Evolutionary conservation across 345 rosid genomes (phyloP).

Genomic region (Noccaea caerulescens): DNA sequence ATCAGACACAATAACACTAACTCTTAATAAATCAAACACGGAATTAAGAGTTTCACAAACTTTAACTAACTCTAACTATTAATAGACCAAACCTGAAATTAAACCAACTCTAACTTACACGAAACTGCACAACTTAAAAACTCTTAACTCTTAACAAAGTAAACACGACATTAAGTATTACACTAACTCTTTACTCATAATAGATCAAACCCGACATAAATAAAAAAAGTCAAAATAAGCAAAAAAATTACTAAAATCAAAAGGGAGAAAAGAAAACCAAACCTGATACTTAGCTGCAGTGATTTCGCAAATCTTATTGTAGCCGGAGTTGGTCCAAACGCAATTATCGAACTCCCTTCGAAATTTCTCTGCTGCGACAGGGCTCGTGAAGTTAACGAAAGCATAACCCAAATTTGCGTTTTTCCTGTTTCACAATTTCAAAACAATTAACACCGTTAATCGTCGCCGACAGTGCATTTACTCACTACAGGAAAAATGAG

Average conservation of each 20-base stretch:
- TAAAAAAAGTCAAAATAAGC: no score
- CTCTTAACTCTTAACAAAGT: no score
- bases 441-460: not conserved
- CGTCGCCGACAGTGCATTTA: not conserved
- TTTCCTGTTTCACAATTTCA: slow-evolving; percentile 15
- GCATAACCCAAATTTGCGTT: slow-evolving; percentile 59
- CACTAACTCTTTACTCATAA: no score
- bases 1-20: not conserved
- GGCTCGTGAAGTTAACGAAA: slow-evolving; percentile 59
- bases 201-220: not conserved
- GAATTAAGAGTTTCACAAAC: no score
- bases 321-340: slow-evolving; percentile 36
- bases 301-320: slow-evolving; percentile 46
- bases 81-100: no score
- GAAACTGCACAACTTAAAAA: no score
- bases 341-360: slow-evolving; percentile 11
- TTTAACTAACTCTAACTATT: no score
- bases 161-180: no score
- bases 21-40: not conserved
- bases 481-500: no score
- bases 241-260: no score
- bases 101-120: not conserved
- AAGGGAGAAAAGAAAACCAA: not conserved
- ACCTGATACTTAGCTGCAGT: slow-evolving; percentile 53
- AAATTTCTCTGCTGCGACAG: slow-evolving; percentile 46